These are phyloP conservation scores for Exophiala lecanii-corni DNA, from an alignment of 2,329 filamentous ascomycete species.

Conservation along the genomic window DNA sequence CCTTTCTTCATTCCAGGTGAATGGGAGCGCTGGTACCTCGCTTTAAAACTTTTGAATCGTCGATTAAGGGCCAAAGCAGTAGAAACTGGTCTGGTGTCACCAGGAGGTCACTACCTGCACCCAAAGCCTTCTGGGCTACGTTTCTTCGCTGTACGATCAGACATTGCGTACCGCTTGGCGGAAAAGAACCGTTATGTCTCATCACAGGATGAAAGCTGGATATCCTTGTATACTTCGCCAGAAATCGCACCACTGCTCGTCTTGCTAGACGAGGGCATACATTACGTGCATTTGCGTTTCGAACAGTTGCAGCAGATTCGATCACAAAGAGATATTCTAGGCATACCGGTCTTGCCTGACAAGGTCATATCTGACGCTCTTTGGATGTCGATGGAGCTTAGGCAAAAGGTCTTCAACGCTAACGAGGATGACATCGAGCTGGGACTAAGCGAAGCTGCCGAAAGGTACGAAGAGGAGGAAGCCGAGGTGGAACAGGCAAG, in stretches of 20 bases:
- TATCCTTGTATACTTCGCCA: slow-evolving; percentile 49
- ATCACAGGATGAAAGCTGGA: slow-evolving; percentile 45
- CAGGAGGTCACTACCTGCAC: slow-evolving; percentile 38
- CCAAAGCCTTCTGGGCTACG: slow-evolving; percentile 46
- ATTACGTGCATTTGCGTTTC: slow-evolving; percentile 56
- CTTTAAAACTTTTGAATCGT: slow-evolving; percentile 51
- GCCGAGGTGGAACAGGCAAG: slow-evolving; percentile 7
- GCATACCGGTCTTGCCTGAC: slow-evolving; percentile 52
- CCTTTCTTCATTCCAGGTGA: slow-evolving; percentile 56
- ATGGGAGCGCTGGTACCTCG: slow-evolving; percentile 54
- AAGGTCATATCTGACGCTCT: slow-evolving; percentile 52
- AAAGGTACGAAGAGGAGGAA: slow-evolving; percentile 24
- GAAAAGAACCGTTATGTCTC: slow-evolving; percentile 32
- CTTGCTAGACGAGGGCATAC: slow-evolving; percentile 55
- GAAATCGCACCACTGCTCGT: slow-evolving; percentile 54
- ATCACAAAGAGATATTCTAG: slow-evolving; percentile 48
- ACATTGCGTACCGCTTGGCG: slow-evolving; percentile 48
- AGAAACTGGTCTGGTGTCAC: slow-evolving; percentile 45
- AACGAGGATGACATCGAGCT: slow-evolving; percentile 49
- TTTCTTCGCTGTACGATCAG: slow-evolving; percentile 50
- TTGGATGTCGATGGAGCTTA: slow-evolving; percentile 55
- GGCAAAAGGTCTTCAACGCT: slow-evolving; percentile 52
- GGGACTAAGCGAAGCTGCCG: slow-evolving; percentile 43
- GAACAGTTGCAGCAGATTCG: slow-evolving; percentile 55
- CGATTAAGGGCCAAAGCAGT: slow-evolving; percentile 45